Base-by-base conservation (phyloP, 345 rosid genomes). In the Reutealis trisperma region DNA sequence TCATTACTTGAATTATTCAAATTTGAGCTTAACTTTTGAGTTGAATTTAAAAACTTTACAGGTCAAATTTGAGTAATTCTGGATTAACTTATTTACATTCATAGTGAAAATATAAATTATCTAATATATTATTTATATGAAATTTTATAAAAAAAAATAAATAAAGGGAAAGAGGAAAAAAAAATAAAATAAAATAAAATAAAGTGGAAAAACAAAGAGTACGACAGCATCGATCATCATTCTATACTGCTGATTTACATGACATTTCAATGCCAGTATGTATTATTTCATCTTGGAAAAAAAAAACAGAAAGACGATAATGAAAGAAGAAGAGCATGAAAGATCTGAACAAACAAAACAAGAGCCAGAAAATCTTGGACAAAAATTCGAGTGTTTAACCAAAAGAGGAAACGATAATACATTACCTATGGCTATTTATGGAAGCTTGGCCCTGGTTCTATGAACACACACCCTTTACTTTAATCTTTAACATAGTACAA, bases 321-420 rank as follows among this genome's bases (percentile, higher is more conserved):
- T 24, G 64, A 32, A 44, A 68, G 55, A 67, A 19, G 22, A 22
- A 42, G 45, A 37, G 47, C n/a, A 11, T 21, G 24, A 27, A 16
- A 21, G 27, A 34, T 25, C 32, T 15, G 57, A 34, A 14, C 25
- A 67, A 22, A 9, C 4, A 41, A 57, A 52, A 12, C 24, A 41
- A 8, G 0, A 41, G 65, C 10, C 19, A 22, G 47, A 30, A 73
- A 66, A 15, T 24, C 18, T n/a, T n/a, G 54, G 42, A 54, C 16
- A 5, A 11, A 57, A 75, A 54, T 55, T 42, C n/a, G 14, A 57
- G 10, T 75, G 72, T 67, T 67, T 67, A 25, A 11, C 78, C 72
- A n/a, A 10, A 65, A 52, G 5, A 54, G 37, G 64, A 22, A 57
- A 52, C 11, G 19, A 30, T 21, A 30, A 30, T 21, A 30, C 42